Conservation (phyloP, 495 filamentous ascomycete species). For the Daldinia caldariorum region DNA sequence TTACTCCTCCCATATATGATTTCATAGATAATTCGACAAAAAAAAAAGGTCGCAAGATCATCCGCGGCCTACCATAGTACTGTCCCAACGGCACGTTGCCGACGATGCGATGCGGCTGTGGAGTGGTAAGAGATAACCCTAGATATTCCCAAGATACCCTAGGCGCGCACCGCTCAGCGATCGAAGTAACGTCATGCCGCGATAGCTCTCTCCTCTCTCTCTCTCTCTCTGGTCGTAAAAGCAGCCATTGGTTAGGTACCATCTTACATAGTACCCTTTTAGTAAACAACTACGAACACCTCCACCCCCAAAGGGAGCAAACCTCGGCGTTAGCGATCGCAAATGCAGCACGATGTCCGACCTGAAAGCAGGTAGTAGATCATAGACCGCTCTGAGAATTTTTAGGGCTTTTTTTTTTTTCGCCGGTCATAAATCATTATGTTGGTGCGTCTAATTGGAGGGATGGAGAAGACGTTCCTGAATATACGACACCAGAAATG, state of each 20-base stretch:
- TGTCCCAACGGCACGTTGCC: slow-evolving; percentile 32
- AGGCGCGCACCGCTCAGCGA: slow-evolving; percentile 24
- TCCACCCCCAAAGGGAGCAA: slow-evolving; percentile 14
- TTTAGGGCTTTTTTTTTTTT: slow-evolving; percentile 1
- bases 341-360: slow-evolving; percentile 26
- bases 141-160: not conserved
- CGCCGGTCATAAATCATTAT: not conserved
- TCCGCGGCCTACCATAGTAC: slow-evolving; percentile 19
- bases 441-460: slow-evolving; percentile 18
- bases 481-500: slow-evolving; percentile 15
- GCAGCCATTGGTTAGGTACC: slow-evolving; percentile 35
- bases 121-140: slow-evolving; percentile 16
- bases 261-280: slow-evolving; percentile 17
- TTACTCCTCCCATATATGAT: slow-evolving; percentile 47
- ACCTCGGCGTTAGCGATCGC: slow-evolving; percentile 31
- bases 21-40: slow-evolving; percentile 38
- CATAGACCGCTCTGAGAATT: slow-evolving; percentile 10
- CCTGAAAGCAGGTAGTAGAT: slow-evolving; percentile 19
- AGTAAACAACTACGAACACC: slow-evolving; percentile 8
- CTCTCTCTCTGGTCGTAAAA: slow-evolving; percentile 27
- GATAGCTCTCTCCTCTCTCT: no score
- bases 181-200: slow-evolving; percentile 44
- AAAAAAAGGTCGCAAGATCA: slow-evolving; percentile 18
- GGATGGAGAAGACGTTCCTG: slow-evolving; percentile 22
- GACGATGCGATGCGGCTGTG: slow-evolving; percentile 41